A percentile compares a stretch with the other conserved stretches of the same genome.
Evolutionary conservation across 1,284 basidiomycete species (phyloP).

Genomic region (Ustilago crameri): DNA sequence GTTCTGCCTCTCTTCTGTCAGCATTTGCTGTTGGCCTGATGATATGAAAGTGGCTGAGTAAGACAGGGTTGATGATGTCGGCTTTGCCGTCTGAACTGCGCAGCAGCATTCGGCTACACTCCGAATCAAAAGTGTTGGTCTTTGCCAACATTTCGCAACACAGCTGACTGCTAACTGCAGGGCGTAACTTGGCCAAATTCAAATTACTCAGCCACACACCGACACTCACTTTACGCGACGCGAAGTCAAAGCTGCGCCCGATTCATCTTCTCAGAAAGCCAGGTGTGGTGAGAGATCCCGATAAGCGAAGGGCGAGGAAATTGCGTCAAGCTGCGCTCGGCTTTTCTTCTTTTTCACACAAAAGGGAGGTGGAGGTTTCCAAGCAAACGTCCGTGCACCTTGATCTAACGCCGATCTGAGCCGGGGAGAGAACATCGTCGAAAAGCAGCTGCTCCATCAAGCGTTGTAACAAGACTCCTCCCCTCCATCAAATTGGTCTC

Average conservation of each 20-base stretch:
- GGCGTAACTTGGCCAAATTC: too few species aligned
- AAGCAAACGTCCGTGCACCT: conserved; percentile 13
- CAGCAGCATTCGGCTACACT: conserved; percentile 2
- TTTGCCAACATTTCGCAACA: conserved; percentile 3
- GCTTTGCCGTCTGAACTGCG: not conserved
- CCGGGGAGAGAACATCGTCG: conserved; percentile 9
- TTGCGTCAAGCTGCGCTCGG: conserved; percentile 27
- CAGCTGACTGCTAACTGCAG: conserved; percentile 6
- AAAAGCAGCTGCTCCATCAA: not conserved
- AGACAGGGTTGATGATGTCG: not conserved
- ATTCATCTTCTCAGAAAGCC: not conserved
- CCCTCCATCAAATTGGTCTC: conserved; percentile 2
- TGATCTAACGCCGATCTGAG: not conserved
- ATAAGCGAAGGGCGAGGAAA: conserved; percentile 5
- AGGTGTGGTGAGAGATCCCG: not conserved
- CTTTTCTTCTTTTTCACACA: not conserved
- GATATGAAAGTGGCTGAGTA: not conserved
- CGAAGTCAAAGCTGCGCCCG: conserved; percentile 18
- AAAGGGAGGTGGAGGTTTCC: conserved; percentile 16
- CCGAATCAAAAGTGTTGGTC: conserved; percentile 30
- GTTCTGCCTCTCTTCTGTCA: not conserved
- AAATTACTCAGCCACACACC: conserved; percentile 10
- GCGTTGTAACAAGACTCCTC: not conserved
- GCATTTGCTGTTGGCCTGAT: too few species aligned
- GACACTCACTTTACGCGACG: conserved; percentile 30